phyloP scores from a whole-genome alignment of 164 flowering plant species.

The Aristolochia fimbriata region DNA sequence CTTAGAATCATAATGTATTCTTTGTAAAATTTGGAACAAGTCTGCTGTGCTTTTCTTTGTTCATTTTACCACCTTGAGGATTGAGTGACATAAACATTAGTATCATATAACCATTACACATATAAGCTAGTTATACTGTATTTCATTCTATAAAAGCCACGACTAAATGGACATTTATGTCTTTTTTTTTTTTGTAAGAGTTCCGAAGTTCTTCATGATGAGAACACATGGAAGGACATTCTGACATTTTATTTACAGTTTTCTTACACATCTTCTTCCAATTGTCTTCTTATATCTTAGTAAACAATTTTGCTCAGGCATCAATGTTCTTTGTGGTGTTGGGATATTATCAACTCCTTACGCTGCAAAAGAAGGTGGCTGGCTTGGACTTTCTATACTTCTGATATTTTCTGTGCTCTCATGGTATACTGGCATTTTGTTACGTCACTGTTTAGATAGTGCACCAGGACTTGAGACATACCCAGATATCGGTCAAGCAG shows the following conservation, averaged over 20 bases:
- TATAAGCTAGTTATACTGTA: too few species aligned
- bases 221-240: not conserved
- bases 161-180: not conserved
- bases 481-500: constrained; percentile 98
- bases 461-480: constrained; percentile 88
- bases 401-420: constrained; percentile 59
- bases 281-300: not conserved
- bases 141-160: not conserved
- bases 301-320: constrained; percentile 31
- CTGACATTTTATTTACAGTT: not conserved
- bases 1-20: too few species aligned
- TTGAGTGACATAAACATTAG: not conserved
- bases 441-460: constrained; percentile 86
- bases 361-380: constrained; percentile 89
- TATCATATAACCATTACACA: too few species aligned
- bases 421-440: constrained; percentile 82
- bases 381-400: constrained; percentile 65
- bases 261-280: not conserved
- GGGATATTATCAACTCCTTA: constrained; percentile 90
- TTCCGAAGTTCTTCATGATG: not conserved
- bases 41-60: too few species aligned
- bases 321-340: constrained; percentile 95
- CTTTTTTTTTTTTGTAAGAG: too few species aligned
- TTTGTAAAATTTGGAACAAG: too few species aligned
- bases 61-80: too few species aligned